Evolutionary conservation across 768 basidiomycete species (phyloP).

Genomic region (Pleurotus platypus): DNA sequence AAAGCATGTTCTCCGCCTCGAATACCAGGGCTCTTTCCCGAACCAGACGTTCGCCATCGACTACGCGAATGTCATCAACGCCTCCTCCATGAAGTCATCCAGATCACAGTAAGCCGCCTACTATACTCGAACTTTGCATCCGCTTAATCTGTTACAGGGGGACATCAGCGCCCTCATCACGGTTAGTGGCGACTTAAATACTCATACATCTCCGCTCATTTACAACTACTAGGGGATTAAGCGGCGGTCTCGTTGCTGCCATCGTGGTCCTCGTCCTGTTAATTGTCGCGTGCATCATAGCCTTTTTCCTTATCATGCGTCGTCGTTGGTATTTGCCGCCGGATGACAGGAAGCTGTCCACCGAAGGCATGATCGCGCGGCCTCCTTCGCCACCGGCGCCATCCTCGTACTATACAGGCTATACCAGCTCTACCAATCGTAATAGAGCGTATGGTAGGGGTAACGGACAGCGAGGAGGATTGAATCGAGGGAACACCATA

Average conservation of each 20-base stretch:
- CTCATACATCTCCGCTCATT: too few species aligned
- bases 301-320: not conserved
- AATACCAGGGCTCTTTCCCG: constrained; percentile 19
- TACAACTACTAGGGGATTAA: not conserved
- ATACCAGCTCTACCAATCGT: too few species aligned
- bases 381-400: not conserved
- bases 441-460: too few species aligned
- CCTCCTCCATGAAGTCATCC: not conserved
- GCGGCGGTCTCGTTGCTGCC: constrained; percentile 1
- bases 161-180: too few species aligned
- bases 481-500: not conserved
- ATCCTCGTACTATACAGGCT: too few species aligned
- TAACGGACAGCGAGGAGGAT: too few species aligned
- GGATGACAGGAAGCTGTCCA: not conserved
- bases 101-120: not conserved
- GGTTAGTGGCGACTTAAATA: too few species aligned
- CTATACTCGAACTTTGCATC: too few species aligned
- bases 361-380: not conserved
- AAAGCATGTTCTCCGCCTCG: constrained; percentile 20
- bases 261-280: constrained; percentile 1
- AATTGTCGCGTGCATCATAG: not conserved
- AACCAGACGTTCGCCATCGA: constrained; percentile 24
- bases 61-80: constrained; percentile 19
- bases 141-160: too few species aligned
- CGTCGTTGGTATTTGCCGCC: not conserved